These are phyloP conservation scores for Colletotrichum agaves DNA, from an alignment of 2,329 filamentous ascomycete species.

Conservation along the genomic window DNA sequence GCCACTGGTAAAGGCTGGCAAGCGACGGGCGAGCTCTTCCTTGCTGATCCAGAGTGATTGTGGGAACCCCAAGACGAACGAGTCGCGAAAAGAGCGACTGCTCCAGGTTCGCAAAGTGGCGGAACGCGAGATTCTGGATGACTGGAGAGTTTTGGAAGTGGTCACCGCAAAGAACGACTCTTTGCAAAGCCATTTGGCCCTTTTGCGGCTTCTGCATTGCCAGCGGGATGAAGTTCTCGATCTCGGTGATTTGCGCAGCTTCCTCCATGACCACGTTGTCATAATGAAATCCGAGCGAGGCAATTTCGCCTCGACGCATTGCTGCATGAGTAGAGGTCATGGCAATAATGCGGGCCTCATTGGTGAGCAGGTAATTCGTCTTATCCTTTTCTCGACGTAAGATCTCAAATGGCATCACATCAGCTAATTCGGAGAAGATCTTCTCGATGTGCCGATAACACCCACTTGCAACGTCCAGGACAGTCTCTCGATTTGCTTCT, in stretches of 20 bases:
- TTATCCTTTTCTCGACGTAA: slow-evolving; percentile 89
- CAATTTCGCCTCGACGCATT: slow-evolving; percentile 91
- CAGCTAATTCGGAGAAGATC: slow-evolving; percentile 91
- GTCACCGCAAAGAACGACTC: slow-evolving; percentile 93
- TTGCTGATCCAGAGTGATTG: slow-evolving; percentile 90
- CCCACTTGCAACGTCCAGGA: slow-evolving; percentile 81
- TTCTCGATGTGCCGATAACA: slow-evolving; percentile 90
- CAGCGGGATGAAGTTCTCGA: slow-evolving; percentile 95
- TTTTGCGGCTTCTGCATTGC: slow-evolving; percentile 86
- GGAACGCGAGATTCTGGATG: slow-evolving; percentile 92
- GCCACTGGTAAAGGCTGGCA: slow-evolving; percentile 91
- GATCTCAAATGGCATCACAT: slow-evolving; percentile 95
- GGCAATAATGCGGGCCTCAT: slow-evolving; percentile 95
- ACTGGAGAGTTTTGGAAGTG: slow-evolving; percentile 97
- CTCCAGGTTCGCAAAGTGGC: slow-evolving; percentile 94
- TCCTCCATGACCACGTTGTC: slow-evolving; percentile 99
- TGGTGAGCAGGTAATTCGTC: slow-evolving; percentile 93
- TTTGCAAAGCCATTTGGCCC: slow-evolving; percentile 80
- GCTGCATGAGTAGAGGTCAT: slow-evolving; percentile 99
- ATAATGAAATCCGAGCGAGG: slow-evolving; percentile 92
- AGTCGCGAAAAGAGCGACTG: slow-evolving; percentile 94
- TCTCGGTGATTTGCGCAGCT: slow-evolving; percentile 96
- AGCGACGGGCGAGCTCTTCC: slow-evolving; percentile 89
- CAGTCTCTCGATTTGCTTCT: slow-evolving; percentile 70
- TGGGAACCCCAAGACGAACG: slow-evolving; percentile 90